Evolutionary conservation across 1,139 yeast genomes (phyloP).

Genomic region (Taphrina betulina): DNA sequence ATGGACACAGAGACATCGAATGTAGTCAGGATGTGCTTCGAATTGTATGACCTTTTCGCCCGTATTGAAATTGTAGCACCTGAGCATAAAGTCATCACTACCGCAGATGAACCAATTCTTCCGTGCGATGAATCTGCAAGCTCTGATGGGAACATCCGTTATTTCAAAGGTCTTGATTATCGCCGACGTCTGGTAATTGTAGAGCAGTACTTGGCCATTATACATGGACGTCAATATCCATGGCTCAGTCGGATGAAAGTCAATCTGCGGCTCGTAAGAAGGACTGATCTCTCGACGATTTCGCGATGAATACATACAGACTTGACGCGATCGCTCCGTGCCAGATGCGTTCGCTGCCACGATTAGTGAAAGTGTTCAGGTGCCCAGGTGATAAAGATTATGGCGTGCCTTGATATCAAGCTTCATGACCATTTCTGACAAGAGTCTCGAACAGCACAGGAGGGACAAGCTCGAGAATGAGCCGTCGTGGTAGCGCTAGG

Average conservation of each 20-base stretch:
- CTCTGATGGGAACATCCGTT: conserved; percentile 90
- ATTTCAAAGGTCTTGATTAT: conserved; percentile 76
- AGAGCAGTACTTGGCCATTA: conserved; percentile 35
- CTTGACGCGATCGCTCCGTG: conserved; percentile 93
- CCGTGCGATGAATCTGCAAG: conserved; percentile 91
- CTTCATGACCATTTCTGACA: conserved; percentile 31
- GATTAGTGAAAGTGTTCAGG: too few species aligned
- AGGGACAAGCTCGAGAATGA: too few species aligned
- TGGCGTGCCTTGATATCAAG: conserved; percentile 28
- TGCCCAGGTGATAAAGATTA: too few species aligned
- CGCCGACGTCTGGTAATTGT: conserved; percentile 43
- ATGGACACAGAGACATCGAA: conserved; percentile 88
- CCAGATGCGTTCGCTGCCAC: conserved; percentile 68
- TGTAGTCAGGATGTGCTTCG: conserved; percentile 97
- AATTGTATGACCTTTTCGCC: conserved; percentile 91
- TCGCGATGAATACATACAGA: conserved; percentile 46
- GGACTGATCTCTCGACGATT: too few species aligned
- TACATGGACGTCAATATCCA: conserved; percentile 51
- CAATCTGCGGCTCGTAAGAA: conserved; percentile 50
- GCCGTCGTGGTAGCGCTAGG: too few species aligned
- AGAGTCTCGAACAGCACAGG: too few species aligned
- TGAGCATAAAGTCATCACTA: conserved; percentile 87
- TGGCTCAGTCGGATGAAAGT: conserved; percentile 96
- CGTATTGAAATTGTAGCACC: conserved; percentile 92
- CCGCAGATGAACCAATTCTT: conserved; percentile 98